These are phyloP conservation scores for Xylariales sp. DNA, from an alignment of 2,329 filamentous ascomycete species.

Conservation along the genomic window DNA sequence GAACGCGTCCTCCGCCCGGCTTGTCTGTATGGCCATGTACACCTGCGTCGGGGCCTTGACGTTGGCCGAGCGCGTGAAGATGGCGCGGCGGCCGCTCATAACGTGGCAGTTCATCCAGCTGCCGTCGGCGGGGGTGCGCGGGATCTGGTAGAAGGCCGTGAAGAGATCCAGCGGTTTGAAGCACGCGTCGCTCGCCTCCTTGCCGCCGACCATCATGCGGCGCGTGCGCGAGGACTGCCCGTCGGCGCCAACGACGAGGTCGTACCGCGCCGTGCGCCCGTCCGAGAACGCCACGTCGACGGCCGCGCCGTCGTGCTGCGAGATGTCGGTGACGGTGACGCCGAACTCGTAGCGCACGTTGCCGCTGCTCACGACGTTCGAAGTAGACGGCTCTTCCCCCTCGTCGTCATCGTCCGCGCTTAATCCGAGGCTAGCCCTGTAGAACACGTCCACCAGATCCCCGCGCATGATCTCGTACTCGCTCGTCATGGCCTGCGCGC, in stretches of 20 bases:
- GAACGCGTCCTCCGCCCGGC: not conserved
- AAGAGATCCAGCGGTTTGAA: conserved; percentile 51
- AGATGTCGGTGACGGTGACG: conserved; percentile 46
- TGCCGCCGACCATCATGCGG: conserved; percentile 50
- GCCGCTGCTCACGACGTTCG: conserved; percentile 36
- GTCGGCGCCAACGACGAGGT: conserved; percentile 67
- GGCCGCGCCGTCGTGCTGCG: conserved; percentile 45
- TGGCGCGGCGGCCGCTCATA: conserved; percentile 50
- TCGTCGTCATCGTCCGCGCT: not conserved
- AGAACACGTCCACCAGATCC: conserved; percentile 63
- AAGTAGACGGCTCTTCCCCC: conserved; percentile 46
- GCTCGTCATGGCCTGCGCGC: conserved; percentile 59
- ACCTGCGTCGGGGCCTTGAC: conserved; percentile 47
- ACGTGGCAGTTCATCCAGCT: conserved; percentile 52
- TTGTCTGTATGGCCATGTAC: conserved; percentile 46
- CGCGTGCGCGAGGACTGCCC: conserved; percentile 63
- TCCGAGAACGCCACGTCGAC: conserved; percentile 58
- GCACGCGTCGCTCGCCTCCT: conserved; percentile 42
- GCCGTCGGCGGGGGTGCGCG: conserved; percentile 44
- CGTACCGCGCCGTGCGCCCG: conserved; percentile 56
- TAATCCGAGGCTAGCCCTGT: conserved; percentile 49
- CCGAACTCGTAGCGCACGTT: conserved; percentile 51
- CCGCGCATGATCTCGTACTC: conserved; percentile 72
- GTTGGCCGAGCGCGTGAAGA: conserved; percentile 53
- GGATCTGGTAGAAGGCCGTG: conserved; percentile 56